Evolutionary conservation across 495 filamentous ascomycete species (phyloP).

Genomic region (Daldinia caldariorum): DNA sequence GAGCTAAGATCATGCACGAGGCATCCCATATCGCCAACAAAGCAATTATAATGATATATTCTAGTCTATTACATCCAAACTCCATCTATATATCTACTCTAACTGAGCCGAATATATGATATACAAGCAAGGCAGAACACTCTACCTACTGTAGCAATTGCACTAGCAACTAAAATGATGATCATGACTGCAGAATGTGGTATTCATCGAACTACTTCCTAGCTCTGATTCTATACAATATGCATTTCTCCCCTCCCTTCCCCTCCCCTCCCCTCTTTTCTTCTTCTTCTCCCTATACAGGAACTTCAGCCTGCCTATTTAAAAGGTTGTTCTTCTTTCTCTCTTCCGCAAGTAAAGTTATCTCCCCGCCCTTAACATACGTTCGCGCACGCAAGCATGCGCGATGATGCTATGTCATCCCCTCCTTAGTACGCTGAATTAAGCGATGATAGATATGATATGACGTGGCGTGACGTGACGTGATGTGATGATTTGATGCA

Average conservation of each 20-base stretch:
- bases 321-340: not conserved
- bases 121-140: not conserved
- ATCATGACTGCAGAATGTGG: slow-evolving; percentile 31
- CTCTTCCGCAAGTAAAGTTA: not conserved
- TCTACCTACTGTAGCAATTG: too few species aligned
- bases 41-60: too few species aligned
- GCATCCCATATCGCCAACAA: too few species aligned
- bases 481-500: not conserved
- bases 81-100: not conserved
- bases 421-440: not conserved
- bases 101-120: not conserved
- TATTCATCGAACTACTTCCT: slow-evolving; percentile 35
- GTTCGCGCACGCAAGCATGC: not conserved
- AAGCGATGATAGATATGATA: not conserved
- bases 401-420: slow-evolving; percentile 3
- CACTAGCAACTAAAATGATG: not conserved
- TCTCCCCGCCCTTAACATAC: not conserved
- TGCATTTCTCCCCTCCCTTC: slow-evolving; percentile 9
- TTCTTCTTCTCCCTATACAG: not conserved
- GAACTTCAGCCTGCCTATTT: not conserved
- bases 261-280: not conserved
- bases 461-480: not conserved
- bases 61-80: not conserved
- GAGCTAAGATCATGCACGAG: too few species aligned
- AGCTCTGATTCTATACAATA: slow-evolving; percentile 42